Evolutionary conservation across 2,329 filamentous ascomycete genomes (phyloP), one percentile per base, ranked within the genome.

Genomic region (Scytalidium sp.): DNA sequence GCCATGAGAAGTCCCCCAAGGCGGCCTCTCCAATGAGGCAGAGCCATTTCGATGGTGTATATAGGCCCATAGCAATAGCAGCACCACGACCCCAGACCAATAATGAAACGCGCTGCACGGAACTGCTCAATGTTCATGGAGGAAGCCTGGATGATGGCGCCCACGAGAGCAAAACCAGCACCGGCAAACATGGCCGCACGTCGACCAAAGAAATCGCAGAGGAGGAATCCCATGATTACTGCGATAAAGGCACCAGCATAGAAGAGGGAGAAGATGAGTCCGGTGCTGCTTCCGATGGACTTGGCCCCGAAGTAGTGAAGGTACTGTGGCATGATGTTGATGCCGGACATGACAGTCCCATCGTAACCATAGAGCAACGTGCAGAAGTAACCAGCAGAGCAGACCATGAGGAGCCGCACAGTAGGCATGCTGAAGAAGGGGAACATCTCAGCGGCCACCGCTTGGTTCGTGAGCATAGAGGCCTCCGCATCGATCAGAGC

Each of bases 91-190:
- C 75, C 74, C 55, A 84, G 83, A 45, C 81, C 81, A 13, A 84
- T 74, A 21, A 84, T 64, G 64, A 84, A 83, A 21, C 80, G 74
- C 3, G 79, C 80, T 39, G 72, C 75, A 62, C 76, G 72, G 57
- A 75, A 77, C 50, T 40, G 44, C 3, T 60, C 60, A 29, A 64
- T 59, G 21, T 50, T 42, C 15, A 61, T 57, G 20, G 47, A 52
- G 10, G 57, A 57, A 7, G 62, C 69, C 47, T 76, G 74, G 39
- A 77, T 67, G 51, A 71, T 65, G 32, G 73, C 67, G 23, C 75
- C 74, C 42, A 75, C 32, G 40, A 77, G 62, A 51, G 76, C 70
- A 45, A 69, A 61, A 2, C 57, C 8, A 47, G 65, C 67, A 42
- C 73, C 74, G 47, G 71, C 67, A 51, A 72, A 64, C 67, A 78